These are phyloP conservation scores for Puccinia coronata DNA, from an alignment of 1,284 basidiomycete species.

Conservation along the genomic window DNA sequence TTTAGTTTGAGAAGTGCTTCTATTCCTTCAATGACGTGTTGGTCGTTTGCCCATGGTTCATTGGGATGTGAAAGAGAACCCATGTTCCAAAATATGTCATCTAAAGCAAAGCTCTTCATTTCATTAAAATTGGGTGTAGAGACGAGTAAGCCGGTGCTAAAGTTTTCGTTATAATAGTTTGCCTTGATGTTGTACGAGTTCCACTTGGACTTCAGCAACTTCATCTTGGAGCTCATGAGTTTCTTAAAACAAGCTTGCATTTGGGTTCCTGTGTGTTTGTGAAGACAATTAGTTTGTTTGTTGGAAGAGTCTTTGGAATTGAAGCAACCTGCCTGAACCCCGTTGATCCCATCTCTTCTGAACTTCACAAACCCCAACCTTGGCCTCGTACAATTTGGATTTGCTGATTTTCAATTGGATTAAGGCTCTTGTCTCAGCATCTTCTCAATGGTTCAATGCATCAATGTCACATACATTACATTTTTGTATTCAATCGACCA, in stretches of 20 bases:
- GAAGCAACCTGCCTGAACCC: background rate
- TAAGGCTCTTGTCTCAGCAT: background rate
- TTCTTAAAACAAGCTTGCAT: conserved; percentile 7
- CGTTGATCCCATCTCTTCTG: conserved; percentile 14
- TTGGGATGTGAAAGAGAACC: conserved; percentile 1
- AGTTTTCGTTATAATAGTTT: background rate
- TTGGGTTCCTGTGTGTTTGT: background rate
- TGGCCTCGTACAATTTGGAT: background rate
- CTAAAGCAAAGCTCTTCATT: background rate
- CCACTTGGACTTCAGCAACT: background rate
- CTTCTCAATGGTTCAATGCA: background rate
- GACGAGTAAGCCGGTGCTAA: background rate
- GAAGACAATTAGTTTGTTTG: background rate
- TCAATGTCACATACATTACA: background rate
- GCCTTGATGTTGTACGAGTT: background rate
- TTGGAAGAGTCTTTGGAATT: too few relatives aligned
- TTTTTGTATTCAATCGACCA: background rate
- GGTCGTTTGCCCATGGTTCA: background rate
- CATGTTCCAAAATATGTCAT: conserved; percentile 15
- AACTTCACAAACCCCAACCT: background rate
- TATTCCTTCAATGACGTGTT: background rate
- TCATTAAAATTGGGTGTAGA: background rate
- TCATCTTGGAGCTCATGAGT: conserved; percentile 7
- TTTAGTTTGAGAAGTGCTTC: background rate
- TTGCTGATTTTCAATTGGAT: conserved; percentile 10